A percentile compares a stretch with the other conserved stretches of the same genome.
Conservation (phyloP, 306 rosid genomes). For the Herpetospermum pedunculosum region DNA sequence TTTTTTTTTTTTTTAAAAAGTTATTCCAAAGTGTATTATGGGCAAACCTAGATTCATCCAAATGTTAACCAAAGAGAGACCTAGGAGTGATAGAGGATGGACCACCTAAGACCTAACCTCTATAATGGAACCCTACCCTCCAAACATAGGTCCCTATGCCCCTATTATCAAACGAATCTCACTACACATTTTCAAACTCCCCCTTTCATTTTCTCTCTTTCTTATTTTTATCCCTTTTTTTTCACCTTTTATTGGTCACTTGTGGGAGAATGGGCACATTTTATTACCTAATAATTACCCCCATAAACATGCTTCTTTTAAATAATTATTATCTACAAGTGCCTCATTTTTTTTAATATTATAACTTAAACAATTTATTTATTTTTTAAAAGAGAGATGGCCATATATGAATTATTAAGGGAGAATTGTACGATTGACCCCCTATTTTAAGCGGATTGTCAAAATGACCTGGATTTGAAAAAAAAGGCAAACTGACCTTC, state of each 20-base stretch:
- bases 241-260: background rate
- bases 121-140: constrained; percentile 6
- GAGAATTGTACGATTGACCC: no score
- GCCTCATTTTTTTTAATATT: background rate
- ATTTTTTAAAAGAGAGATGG: no score
- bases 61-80: background rate
- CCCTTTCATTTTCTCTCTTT: background rate
- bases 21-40: background rate
- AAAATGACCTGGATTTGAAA: no score
- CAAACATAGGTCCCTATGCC: background rate
- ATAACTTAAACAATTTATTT: no score
- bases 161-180: background rate
- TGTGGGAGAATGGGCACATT: background rate
- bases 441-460: no score
- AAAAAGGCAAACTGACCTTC: no score
- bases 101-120: background rate
- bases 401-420: no score
- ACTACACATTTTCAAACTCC: background rate
- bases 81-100: background rate
- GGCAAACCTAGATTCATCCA: background rate
- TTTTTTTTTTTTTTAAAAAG: background rate
- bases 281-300: constrained; percentile 2
- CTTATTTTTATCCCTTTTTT: background rate
- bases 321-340: background rate
- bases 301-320: background rate